Evolutionary conservation across 2,329 filamentous ascomycete species (phyloP), one percentile per base, ranked within the genome.

Genomic region (Alternaria burnsii): DNA sequence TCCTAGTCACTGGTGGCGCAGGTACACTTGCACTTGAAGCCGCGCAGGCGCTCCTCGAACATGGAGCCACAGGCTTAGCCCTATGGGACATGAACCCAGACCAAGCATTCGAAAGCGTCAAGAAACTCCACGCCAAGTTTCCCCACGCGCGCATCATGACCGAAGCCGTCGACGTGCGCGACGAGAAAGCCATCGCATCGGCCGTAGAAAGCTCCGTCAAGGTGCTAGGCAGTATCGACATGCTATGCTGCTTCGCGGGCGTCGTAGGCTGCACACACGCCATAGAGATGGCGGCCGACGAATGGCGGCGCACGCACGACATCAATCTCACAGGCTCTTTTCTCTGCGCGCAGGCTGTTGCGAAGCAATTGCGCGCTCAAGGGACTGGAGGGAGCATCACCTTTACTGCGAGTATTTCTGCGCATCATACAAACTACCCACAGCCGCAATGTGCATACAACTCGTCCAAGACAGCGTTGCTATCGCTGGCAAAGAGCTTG

Each of bases 381-480:
- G 78, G 80, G 0, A 82, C 75, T 0, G 85, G 87, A 0, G 90
- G 90, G 0, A 84, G 83, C 41, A 90, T 93, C 55, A 80, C 89
- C 1, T 84, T 93, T 59, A 87, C 87, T 0, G 88, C 90, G 0
- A 89, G 86, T 11, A 90, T 92, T 48, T 90, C 87, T 1, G 90
- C 83, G 0, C 89, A 92, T 64, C 74, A 84, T 2, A 89, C 90
- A 57, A 92, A 92, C 69, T 92, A 83, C 69, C 90, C 90, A 0
- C 90, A 92, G 71, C 89, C 90, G 0, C 91, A 93, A 71, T 83
- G 82, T 0, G 86, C 87, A 0, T 93, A 94, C 72, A 93, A 94
- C 66, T 87, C 88, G 1, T 87, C 84, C 64, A 94, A 94, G 75
- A 87, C 89, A 0, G 89, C 86, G 0, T 76, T 93, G 1, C 68